phyloP scores from a whole-genome alignment of 768 basidiomycete species.

The Cystoderma amianthinum region DNA sequence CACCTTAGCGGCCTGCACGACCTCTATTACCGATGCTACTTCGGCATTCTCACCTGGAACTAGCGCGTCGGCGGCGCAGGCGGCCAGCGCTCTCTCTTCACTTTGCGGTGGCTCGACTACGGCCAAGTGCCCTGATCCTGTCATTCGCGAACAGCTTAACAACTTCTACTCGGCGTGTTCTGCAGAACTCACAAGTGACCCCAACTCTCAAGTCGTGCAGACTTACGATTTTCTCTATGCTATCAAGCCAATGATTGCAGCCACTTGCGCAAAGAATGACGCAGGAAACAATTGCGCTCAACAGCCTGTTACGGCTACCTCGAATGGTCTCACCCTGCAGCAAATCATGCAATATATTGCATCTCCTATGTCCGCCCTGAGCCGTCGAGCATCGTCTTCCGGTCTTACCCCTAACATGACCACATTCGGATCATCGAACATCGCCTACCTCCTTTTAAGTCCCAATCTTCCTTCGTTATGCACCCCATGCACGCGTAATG shows the following conservation, averaged over 20 bases:
- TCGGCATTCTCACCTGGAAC: constrained; percentile 44
- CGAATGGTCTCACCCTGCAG: constrained; percentile 10
- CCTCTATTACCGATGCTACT: constrained; percentile 53
- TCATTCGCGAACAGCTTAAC: constrained; percentile 56
- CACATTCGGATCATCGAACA: constrained; percentile 49
- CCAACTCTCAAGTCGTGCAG: constrained; percentile 42
- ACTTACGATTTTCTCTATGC: constrained; percentile 81
- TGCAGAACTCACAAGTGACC: constrained; percentile 53
- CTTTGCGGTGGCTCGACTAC: constrained; percentile 47
- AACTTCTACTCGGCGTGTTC: constrained; percentile 68
- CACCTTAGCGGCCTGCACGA: constrained; percentile 53
- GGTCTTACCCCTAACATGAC: constrained; percentile 48
- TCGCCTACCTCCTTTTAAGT: constrained; percentile 77
- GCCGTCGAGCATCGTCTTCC: constrained; percentile 20
- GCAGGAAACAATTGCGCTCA: constrained; percentile 63
- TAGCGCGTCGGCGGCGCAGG: constrained; percentile 29
- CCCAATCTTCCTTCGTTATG: constrained; percentile 60
- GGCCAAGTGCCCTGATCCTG: constrained; percentile 44
- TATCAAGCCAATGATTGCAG: constrained; percentile 53
- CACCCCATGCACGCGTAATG: constrained; percentile 71
- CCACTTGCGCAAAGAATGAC: constrained; percentile 76
- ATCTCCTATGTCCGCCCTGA: constrained; percentile 9
- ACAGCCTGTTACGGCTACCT: constrained; percentile 27
- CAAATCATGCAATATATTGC: background rate
- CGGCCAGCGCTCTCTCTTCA: constrained; percentile 43